Conservation (phyloP, 352 stramenopile species). For the Pythium volutum region DNA sequence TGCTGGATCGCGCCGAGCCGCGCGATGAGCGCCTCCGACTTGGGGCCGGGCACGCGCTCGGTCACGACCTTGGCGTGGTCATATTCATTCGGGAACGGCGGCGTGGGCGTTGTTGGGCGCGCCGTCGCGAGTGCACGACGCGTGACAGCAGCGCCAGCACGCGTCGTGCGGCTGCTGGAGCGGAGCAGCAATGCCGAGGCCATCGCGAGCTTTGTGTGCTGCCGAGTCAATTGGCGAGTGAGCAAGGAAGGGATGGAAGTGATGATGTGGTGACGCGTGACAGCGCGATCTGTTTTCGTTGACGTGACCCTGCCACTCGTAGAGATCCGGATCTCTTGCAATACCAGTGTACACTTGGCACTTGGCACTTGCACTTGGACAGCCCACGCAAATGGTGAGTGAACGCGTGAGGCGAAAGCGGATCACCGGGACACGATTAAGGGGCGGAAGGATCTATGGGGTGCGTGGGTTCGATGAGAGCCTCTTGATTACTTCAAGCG, state of each 20-base stretch:
- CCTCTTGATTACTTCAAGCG: too few relatives aligned
- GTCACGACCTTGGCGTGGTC: constrained; percentile 48
- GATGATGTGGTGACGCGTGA: too few relatives aligned
- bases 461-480: too few relatives aligned
- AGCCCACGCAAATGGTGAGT: too few relatives aligned
- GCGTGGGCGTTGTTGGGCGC: constrained; percentile 41
- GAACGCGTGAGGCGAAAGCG: too few relatives aligned
- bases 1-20: constrained; percentile 63
- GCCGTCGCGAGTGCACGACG: constrained; percentile 7
- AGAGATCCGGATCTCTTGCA: too few relatives aligned
- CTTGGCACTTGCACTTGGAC: too few relatives aligned
- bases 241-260: background rate
- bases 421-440: too few relatives aligned
- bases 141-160: background rate
- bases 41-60: constrained; percentile 51
- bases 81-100: constrained; percentile 67
- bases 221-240: background rate
- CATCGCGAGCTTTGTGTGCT: background rate
- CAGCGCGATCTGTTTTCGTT: too few relatives aligned
- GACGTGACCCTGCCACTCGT: too few relatives aligned
- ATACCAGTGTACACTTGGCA: too few relatives aligned
- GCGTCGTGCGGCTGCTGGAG: background rate
- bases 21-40: constrained; percentile 54
- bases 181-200: background rate
- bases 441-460: too few relatives aligned